Evolutionary conservation across 331 rosid species (phyloP).

Genomic region (Ulmus americana): DNA sequence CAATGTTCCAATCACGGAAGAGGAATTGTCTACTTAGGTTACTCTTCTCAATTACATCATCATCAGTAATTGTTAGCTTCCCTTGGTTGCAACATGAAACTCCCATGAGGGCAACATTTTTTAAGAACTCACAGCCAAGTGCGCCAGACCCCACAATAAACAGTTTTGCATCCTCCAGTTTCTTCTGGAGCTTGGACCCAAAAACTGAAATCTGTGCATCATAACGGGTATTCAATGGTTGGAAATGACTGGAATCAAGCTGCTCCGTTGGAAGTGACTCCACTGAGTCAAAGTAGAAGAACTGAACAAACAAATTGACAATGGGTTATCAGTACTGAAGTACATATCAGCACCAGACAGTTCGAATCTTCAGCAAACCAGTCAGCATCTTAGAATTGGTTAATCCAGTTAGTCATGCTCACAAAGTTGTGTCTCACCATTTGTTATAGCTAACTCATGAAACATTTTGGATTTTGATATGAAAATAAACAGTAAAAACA

Average conservation of each 20-base stretch:
- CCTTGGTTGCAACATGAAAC: conserved; percentile 79
- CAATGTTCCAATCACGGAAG: conserved; percentile 98
- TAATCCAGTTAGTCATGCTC: not conserved
- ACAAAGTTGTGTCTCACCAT: too few relatives aligned
- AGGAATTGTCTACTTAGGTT: conserved; percentile 96
- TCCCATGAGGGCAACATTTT: conserved; percentile 92
- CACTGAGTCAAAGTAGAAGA: conserved; percentile 85
- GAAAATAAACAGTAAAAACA: too few relatives aligned
- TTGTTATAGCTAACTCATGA: too few relatives aligned
- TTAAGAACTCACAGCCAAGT: conserved; percentile 83
- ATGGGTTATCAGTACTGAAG: conserved; percentile 19
- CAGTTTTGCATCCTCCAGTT: conserved; percentile 69
- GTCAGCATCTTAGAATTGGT: not conserved
- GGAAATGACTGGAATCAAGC: conserved; percentile 63
- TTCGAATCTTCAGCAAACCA: not conserved
- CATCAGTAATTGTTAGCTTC: conserved; percentile 80
- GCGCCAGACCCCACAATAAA: conserved; percentile 98
- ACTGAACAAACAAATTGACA: conserved; percentile 40
- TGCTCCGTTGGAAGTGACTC: conserved; percentile 91
- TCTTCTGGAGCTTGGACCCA: conserved; percentile 84
- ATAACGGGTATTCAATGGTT: conserved; percentile 74
- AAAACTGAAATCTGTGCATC: conserved; percentile 98
- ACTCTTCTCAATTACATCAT: conserved; percentile 97
- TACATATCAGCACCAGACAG: not conserved
- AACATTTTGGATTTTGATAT: too few relatives aligned